A percentile compares a stretch with the other conserved stretches of the same genome.
These are phyloP conservation scores for Penicillium bovifimosum DNA, from an alignment of 495 filamentous ascomycete genomes.

Conservation along the genomic window DNA sequence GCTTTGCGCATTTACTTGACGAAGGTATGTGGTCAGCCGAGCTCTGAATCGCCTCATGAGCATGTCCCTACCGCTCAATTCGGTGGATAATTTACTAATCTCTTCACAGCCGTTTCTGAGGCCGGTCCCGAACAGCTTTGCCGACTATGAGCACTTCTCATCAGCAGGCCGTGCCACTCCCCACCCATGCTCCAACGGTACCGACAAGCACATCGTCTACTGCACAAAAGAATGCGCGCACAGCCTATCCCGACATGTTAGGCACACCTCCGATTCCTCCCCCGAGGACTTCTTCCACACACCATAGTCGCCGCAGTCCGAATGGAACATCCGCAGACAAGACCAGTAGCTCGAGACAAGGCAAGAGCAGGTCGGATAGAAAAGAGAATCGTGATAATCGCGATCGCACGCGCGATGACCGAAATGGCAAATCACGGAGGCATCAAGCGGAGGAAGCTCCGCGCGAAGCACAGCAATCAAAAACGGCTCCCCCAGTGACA, in stretches of 20 bases:
- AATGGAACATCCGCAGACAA: slow-evolving; percentile 28
- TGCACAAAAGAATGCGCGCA: slow-evolving; percentile 30
- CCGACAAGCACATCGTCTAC: slow-evolving; percentile 27
- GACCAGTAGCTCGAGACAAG: slow-evolving; percentile 29
- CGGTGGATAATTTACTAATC: slow-evolving; percentile 20
- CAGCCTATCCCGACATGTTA: slow-evolving; percentile 36
- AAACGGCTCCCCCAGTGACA: slow-evolving; percentile 10
- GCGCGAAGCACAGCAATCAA: slow-evolving; percentile 16
- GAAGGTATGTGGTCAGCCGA: slow-evolving; percentile 21
- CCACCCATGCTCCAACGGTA: slow-evolving; percentile 30
- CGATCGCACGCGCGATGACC: slow-evolving; percentile 29
- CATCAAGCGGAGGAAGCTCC: slow-evolving; percentile 27
- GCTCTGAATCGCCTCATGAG: slow-evolving; percentile 8
- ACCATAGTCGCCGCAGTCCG: slow-evolving; percentile 36
- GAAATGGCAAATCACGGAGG: slow-evolving; percentile 34
- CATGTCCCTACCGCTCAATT: slow-evolving; percentile 3
- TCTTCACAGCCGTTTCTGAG: slow-evolving; percentile 25
- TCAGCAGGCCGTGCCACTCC: slow-evolving; percentile 32
- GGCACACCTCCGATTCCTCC: slow-evolving; percentile 39
- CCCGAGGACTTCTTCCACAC: slow-evolving; percentile 41
- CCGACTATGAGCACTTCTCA: slow-evolving; percentile 43
- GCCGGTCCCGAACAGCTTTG: slow-evolving; percentile 31
- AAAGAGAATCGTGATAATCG: slow-evolving; percentile 28
- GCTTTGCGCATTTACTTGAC: slow-evolving; percentile 11
- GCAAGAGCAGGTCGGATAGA: slow-evolving; percentile 30